phyloP scores from a whole-genome alignment of 768 basidiomycete species.

The Mycena latifolia region DNA sequence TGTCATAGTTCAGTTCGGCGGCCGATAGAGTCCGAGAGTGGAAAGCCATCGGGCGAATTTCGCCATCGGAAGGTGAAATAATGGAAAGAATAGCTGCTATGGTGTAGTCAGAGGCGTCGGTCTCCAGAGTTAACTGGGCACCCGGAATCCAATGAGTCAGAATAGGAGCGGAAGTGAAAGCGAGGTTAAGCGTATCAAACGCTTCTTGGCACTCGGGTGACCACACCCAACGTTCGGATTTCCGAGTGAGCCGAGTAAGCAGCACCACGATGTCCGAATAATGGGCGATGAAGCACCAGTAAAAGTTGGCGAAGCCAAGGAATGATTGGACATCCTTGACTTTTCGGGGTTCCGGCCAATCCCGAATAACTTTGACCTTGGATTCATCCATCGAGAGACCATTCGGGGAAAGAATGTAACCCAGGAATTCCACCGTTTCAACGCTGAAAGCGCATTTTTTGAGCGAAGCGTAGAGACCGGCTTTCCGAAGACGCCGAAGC shows the following conservation, averaged over 20 bases:
- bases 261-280: conserved; percentile 39
- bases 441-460: conserved; percentile 1
- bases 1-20: conserved; percentile 55
- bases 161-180: conserved; percentile 35
- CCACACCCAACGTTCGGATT: conserved; percentile 28
- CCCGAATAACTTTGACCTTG: background rate
- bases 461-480: background rate
- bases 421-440: background rate
- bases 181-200: conserved; percentile 34
- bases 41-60: conserved; percentile 31
- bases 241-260: conserved; percentile 32
- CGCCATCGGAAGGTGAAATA: conserved; percentile 10
- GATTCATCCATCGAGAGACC: background rate
- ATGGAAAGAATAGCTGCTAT: conserved; percentile 25
- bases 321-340: conserved; percentile 14
- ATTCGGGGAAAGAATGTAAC: background rate
- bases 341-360: conserved; percentile 3
- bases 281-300: conserved; percentile 10
- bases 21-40: conserved; percentile 21
- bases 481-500: background rate
- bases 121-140: conserved; percentile 1
- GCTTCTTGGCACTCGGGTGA: background rate
- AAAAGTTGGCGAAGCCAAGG: conserved; percentile 11
- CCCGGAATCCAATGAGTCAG: conserved; percentile 20
- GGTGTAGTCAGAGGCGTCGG: conserved; percentile 31